Evolutionary conservation across 1,284 basidiomycete genomes (phyloP).

Genomic region (Thecaphora frezii): DNA sequence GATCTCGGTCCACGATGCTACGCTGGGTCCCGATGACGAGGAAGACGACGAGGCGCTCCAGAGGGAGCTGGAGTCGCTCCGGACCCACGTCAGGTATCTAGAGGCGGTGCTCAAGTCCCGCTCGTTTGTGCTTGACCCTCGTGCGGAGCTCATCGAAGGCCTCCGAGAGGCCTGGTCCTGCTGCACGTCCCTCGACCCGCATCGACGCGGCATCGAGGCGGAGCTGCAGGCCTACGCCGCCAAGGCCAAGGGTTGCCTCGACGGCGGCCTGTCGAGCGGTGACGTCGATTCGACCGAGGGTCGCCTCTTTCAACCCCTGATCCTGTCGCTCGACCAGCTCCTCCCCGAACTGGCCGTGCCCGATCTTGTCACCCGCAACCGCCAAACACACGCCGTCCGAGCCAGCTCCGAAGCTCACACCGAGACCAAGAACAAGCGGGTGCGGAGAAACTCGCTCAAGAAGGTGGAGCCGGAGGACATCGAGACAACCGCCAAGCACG

Average conservation of each 20-base stretch:
- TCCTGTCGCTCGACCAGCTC: not conserved
- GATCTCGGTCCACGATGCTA: not conserved
- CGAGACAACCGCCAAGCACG: conserved; percentile 11
- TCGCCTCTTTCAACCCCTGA: not conserved
- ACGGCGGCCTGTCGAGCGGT: not conserved
- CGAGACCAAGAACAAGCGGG: not conserved
- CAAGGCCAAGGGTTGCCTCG: not conserved
- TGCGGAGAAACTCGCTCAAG: conserved; percentile 5
- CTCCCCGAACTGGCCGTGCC: not conserved
- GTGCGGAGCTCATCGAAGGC: conserved; percentile 11
- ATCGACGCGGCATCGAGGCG: not conserved
- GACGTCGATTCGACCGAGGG: not conserved
- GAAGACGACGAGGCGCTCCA: conserved; percentile 10
- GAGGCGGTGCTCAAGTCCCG: conserved; percentile 12
- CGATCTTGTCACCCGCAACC: not conserved
- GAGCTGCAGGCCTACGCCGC: not conserved
- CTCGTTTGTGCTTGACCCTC: conserved; percentile 12
- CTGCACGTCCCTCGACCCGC: not conserved
- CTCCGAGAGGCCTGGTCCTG: not conserved
- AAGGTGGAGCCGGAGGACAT: conserved; percentile 16
- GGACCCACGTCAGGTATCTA: conserved; percentile 4
- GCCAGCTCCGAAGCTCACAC: not conserved
- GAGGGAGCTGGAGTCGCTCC: conserved; percentile 2
- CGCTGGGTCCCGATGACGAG: conserved; percentile 13
- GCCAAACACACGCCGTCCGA: not conserved